These are phyloP conservation scores for Thielaviopsis punctulata DNA, from an alignment of 2,329 filamentous ascomycete species.

Conservation along the genomic window DNA sequence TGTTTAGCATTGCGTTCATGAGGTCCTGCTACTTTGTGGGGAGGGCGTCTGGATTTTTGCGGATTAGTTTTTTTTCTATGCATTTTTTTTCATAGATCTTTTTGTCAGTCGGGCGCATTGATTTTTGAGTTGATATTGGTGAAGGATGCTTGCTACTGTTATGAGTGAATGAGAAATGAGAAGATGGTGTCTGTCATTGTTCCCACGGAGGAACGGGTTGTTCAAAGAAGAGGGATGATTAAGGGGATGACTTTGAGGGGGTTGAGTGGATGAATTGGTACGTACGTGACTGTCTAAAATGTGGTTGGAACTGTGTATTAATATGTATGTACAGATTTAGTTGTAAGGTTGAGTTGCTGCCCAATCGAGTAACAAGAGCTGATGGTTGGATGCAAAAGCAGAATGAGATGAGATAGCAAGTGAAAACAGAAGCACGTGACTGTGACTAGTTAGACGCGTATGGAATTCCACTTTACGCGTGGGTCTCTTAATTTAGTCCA, in stretches of 20 bases:
- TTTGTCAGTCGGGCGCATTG: not conserved
- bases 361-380: too few species aligned
- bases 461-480: constrained; percentile 9
- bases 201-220: not conserved
- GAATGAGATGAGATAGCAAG: too few species aligned
- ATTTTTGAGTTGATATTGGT: not conserved
- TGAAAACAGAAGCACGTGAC: not conserved
- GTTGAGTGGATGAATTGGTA: too few species aligned
- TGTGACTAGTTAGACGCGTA: constrained; percentile 5
- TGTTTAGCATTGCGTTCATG: constrained; percentile 12
- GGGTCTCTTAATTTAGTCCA: not conserved
- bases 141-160: not conserved
- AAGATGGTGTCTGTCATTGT: not conserved
- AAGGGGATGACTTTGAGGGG: too few species aligned
- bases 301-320: too few species aligned
- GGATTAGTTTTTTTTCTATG: constrained; percentile 9
- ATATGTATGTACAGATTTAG: too few species aligned
- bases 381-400: too few species aligned
- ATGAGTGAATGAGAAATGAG: not conserved
- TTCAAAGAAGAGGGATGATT: too few species aligned
- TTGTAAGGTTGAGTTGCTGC: too few species aligned
- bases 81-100: constrained; percentile 7
- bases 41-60: constrained; percentile 11
- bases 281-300: too few species aligned
- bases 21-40: constrained; percentile 10